Percentiles rank a stretch among this genome's conserved stretches.
phyloP scores from a whole-genome alignment of 192 early-diverging fungal genomes.

The Backusella macrospora region DNA sequence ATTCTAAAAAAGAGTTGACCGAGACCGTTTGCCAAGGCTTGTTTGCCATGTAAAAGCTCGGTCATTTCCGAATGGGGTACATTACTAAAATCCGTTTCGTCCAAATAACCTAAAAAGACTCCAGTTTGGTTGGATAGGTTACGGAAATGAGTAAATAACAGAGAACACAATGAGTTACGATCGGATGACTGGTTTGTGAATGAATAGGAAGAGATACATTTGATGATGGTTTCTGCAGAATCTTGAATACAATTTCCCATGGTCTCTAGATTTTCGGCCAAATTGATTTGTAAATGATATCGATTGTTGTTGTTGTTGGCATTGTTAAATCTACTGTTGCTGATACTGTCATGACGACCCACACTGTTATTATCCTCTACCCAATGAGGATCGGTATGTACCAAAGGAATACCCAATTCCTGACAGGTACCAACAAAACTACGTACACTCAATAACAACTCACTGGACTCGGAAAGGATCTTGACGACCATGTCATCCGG shows the following conservation, averaged over 20 bases:
- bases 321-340: background rate
- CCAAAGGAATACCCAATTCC: slow-evolving; percentile 38
- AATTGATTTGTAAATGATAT: slow-evolving; percentile 19
- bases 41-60: slow-evolving; percentile 3
- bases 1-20: slow-evolving; percentile 23
- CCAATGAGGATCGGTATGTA: slow-evolving; percentile 48
- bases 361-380: background rate
- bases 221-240: slow-evolving; percentile 23
- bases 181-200: background rate
- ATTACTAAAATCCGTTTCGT: slow-evolving; percentile 21
- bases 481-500: slow-evolving; percentile 52
- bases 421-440: slow-evolving; percentile 64
- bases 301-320: background rate
- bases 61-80: background rate
- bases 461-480: slow-evolving; percentile 73
- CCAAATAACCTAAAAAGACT: slow-evolving; percentile 13
- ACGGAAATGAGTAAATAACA: slow-evolving; percentile 30
- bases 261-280: slow-evolving; percentile 26
- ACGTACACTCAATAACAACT: slow-evolving; percentile 74
- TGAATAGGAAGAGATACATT: slow-evolving; percentile 8
- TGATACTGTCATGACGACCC: background rate
- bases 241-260: slow-evolving; percentile 31
- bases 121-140: slow-evolving; percentile 22
- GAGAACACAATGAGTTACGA: background rate
- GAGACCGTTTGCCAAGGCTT: background rate